A percentile compares a stretch with the other conserved stretches of the same genome.
Evolutionary conservation across 2,329 filamentous ascomycete genomes (phyloP).

Genomic region (Blastomyces emzantsi): DNA sequence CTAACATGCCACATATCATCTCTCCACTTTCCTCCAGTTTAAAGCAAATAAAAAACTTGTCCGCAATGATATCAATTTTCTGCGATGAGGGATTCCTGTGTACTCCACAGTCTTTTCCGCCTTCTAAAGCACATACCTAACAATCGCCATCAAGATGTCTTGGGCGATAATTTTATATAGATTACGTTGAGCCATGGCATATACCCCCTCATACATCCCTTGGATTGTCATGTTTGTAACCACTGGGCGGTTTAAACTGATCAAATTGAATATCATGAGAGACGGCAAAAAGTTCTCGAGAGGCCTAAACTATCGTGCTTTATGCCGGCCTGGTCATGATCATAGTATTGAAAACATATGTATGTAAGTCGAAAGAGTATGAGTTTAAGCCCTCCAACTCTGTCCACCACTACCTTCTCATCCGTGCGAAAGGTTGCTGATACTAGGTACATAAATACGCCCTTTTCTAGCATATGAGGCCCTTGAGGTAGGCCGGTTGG

Average conservation of each 20-base stretch:
- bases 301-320: too few relatives aligned
- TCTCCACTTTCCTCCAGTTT: background rate
- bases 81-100: background rate
- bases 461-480: background rate
- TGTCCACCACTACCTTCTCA: too few relatives aligned
- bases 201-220: background rate
- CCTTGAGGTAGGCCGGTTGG: background rate
- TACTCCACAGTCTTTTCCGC: background rate
- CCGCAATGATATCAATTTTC: background rate
- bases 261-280: too few relatives aligned
- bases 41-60: background rate
- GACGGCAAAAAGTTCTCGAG: too few relatives aligned
- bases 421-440: too few relatives aligned
- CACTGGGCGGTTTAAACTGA: too few relatives aligned
- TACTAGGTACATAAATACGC: too few relatives aligned
- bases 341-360: too few relatives aligned
- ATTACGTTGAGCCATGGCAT: background rate
- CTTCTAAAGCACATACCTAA: background rate
- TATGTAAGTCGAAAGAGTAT: too few relatives aligned
- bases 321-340: too few relatives aligned
- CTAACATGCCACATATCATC: background rate
- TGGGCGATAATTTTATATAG: background rate
- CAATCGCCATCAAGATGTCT: background rate
- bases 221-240: too few relatives aligned
- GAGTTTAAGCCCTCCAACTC: background rate